phyloP scores from a whole-genome alignment of 441 rosid genomes.

The Viola pubescens region DNA sequence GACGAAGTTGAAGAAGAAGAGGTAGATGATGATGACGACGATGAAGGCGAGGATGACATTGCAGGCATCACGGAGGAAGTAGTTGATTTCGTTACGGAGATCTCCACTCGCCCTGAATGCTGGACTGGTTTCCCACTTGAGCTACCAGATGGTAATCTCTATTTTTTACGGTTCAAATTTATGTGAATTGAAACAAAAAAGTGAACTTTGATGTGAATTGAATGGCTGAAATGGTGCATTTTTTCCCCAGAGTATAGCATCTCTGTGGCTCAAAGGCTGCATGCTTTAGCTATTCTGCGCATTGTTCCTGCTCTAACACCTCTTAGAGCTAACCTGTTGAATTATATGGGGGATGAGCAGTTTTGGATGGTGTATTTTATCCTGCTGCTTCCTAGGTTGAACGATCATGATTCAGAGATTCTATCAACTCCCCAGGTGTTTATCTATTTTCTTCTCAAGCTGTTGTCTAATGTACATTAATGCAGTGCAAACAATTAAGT shows the following conservation, averaged over 20 bases:
- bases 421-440: constrained; percentile 51
- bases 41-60: constrained; percentile 24
- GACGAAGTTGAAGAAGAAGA: constrained; percentile 9
- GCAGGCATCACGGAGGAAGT: constrained; percentile 49
- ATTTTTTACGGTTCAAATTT: not conserved
- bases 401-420: constrained; percentile 41
- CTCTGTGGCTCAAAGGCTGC: constrained; percentile 51
- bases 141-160: constrained; percentile 31
- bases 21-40: constrained; percentile 8
- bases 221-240: not conserved
- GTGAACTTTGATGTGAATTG: too few relatives aligned
- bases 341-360: constrained; percentile 32
- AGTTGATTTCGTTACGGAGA: constrained; percentile 41
- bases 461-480: not conserved
- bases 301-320: constrained; percentile 45
- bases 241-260: constrained; percentile 48
- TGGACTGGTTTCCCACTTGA: constrained; percentile 63
- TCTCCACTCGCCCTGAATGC: constrained; percentile 41
- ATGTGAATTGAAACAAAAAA: not conserved
- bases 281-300: constrained; percentile 40
- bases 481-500: not conserved
- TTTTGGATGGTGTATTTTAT: constrained; percentile 78
- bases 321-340: constrained; percentile 39
- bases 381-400: constrained; percentile 59
- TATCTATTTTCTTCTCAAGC: not conserved